Conservation (phyloP, 108 stramenopile species). For the Cyclotella cryptica region DNA sequence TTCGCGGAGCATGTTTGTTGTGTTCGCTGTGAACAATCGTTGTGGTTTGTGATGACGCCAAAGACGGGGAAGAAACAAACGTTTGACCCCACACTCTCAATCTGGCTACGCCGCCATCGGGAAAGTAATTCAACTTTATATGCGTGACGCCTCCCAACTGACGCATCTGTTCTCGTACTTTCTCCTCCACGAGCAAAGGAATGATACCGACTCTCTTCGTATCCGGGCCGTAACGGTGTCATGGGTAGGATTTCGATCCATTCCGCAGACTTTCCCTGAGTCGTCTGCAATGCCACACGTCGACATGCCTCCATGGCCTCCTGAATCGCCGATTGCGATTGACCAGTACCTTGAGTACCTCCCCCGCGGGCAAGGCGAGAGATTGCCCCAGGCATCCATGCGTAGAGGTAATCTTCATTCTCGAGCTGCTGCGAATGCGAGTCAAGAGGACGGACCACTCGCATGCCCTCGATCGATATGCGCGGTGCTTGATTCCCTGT, state of each 20-base stretch:
- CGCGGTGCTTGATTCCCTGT: slow-evolving; percentile 92
- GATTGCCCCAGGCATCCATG: slow-evolving; percentile 62
- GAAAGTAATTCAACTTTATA: slow-evolving; percentile 69
- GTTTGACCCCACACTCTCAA: slow-evolving; percentile 47
- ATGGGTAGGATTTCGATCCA: slow-evolving; percentile 75
- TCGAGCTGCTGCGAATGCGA: slow-evolving; percentile 16
- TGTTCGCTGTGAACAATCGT: slow-evolving; percentile 50
- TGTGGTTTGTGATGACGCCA: slow-evolving; percentile 42
- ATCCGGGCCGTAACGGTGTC: slow-evolving; percentile 78
- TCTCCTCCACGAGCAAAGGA: slow-evolving; percentile 54
- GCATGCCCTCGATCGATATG: slow-evolving; percentile 72
- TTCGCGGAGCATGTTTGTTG: slow-evolving; percentile 24
- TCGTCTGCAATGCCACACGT: slow-evolving; percentile 22
- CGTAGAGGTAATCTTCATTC: slow-evolving; percentile 43
- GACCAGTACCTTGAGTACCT: slow-evolving; percentile 76
- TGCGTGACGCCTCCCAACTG: slow-evolving; percentile 49
- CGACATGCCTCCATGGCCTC: slow-evolving; percentile 62
- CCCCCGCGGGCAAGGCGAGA: slow-evolving; percentile 54
- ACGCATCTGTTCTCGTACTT: slow-evolving; percentile 18
- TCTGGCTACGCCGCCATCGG: slow-evolving; percentile 95
- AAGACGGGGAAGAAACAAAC: slow-evolving; percentile 23
- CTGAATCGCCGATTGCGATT: slow-evolving; percentile 55
- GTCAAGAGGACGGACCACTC: slow-evolving; percentile 9
- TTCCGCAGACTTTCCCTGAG: slow-evolving; percentile 19
- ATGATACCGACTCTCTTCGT: slow-evolving; percentile 78